Conservation (phyloP, 2,329 filamentous ascomycete genomes). For the Hypoxylon sp. region DNA sequence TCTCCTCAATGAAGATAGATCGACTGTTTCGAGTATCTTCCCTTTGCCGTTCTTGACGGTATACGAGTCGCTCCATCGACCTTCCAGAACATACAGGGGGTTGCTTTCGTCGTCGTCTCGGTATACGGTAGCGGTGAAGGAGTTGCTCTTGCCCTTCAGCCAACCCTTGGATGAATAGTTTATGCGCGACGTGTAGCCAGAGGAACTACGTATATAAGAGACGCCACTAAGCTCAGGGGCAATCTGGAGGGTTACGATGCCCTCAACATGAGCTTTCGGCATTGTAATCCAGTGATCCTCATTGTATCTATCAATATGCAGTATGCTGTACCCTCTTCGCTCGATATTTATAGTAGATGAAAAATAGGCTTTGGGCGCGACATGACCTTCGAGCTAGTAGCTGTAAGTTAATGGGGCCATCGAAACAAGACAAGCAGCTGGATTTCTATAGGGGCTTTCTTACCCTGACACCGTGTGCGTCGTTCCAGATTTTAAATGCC, state of each 20-base stretch:
- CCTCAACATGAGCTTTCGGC: constrained; percentile 92
- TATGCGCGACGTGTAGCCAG: constrained; percentile 89
- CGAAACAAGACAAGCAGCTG: neutral
- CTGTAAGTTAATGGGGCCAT: constrained; percentile 14
- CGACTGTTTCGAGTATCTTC: constrained; percentile 71
- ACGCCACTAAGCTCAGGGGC: constrained; percentile 92
- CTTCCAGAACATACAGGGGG: constrained; percentile 83
- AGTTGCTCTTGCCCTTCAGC: constrained; percentile 97
- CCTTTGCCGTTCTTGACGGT: constrained; percentile 77
- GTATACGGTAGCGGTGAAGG: constrained; percentile 82
- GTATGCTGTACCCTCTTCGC: constrained; percentile 90
- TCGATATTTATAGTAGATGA: constrained; percentile 94
- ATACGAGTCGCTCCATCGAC: constrained; percentile 91
- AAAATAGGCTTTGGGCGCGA: constrained; percentile 96
- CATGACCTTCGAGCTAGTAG: constrained; percentile 83
- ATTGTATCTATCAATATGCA: constrained; percentile 69
- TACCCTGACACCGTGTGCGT: constrained; percentile 78
- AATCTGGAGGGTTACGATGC: constrained; percentile 86
- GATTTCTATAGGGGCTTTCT: constrained; percentile 6
- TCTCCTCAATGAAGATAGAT: constrained; percentile 69
- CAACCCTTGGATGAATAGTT: constrained; percentile 96
- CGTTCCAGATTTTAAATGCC: constrained; percentile 92
- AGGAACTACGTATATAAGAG: constrained; percentile 88
- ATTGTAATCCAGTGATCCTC: constrained; percentile 86
- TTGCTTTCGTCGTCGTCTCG: constrained; percentile 79